Evolutionary conservation across 2,329 filamentous ascomycete species (phyloP), one percentile per base, ranked within the genome.

Genomic region (Anisogramma anomala): DNA sequence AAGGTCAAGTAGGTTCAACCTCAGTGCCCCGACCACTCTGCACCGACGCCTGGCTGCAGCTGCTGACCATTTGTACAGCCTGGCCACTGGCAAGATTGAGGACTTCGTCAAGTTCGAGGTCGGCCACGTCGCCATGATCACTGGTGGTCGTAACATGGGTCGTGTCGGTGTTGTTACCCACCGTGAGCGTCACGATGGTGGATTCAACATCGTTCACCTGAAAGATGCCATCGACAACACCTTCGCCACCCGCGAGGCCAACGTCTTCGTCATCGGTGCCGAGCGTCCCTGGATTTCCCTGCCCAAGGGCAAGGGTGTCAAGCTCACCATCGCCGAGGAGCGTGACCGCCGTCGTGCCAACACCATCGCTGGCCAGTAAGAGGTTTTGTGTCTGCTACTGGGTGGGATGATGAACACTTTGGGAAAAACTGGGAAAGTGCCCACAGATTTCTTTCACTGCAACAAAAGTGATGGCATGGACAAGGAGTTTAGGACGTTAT

Each of bases 211-310:
- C 63, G 88, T 98, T 68, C 88, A 95, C 78, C 83, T 98, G 72
- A 98, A 98, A 84, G 91, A 98, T 65, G 89, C 88, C 63, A 89
- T 98, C 71, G 91, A 96, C 82, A 98, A 98, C 84, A 84, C 85
- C 65, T 98, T 98, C 72, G 88, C 91, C 62, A 98, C 91, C 65
- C 91, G 91, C 72, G 88, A 98, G 79, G 82, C 73, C 79, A 98
- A 98, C 85, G 88, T 98, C 62, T 98, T 98, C 75, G 82, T 98
- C 74, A 95, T 98, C 60, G 91, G 91, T 62, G 77, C 81, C 60
- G 91, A 98, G 64, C 96, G 96, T 84, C 89, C 91, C 63, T 98
- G 91, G 91, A 81, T 98, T 73, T 94, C 85, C 61, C 81, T 98
- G 66, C 93, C 91, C 68, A 98, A 96, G 86, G 91, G 91, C 75